Conservation (phyloP, 345 rosid genomes). For the Combretum micranthum region DNA sequence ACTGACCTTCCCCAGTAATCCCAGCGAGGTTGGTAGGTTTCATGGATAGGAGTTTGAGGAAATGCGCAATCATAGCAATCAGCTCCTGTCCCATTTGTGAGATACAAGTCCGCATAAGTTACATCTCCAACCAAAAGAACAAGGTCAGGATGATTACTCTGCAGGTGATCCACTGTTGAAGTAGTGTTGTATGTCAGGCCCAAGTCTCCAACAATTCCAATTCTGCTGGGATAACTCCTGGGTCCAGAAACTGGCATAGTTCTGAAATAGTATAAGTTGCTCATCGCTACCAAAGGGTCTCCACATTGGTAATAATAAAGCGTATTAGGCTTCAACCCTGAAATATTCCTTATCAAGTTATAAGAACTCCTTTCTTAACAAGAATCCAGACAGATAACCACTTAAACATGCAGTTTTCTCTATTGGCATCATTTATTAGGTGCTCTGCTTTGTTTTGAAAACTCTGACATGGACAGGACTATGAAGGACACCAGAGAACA, state of each 20-base stretch:
- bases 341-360: constrained; percentile 1
- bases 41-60: constrained; percentile 50
- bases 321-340: constrained; percentile 62
- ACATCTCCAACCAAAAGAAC: constrained; percentile 71
- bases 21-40: constrained; percentile 96
- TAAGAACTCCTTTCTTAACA: too few species aligned
- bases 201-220: constrained; percentile 69
- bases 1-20: constrained; percentile 91
- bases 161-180: constrained; percentile 45
- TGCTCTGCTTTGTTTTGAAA: too few species aligned
- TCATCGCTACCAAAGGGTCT: constrained; percentile 62
- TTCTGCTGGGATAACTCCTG: constrained; percentile 51
- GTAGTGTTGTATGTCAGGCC: constrained; percentile 86
- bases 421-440: too few species aligned
- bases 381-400: too few species aligned
- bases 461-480: too few species aligned
- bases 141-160: constrained; percentile 76
- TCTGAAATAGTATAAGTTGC: constrained; percentile 37
- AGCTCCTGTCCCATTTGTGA: constrained; percentile 48
- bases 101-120: constrained; percentile 68
- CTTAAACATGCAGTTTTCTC: too few species aligned
- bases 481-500: not conserved
- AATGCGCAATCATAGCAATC: constrained; percentile 50
- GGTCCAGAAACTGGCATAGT: constrained; percentile 66
- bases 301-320: constrained; percentile 63